A percentile compares a stretch with the other conserved stretches of the same genome.
Evolutionary conservation across 805 yeast genomes (phyloP).

Genomic region (Dipodascopsis uninucleata): DNA sequence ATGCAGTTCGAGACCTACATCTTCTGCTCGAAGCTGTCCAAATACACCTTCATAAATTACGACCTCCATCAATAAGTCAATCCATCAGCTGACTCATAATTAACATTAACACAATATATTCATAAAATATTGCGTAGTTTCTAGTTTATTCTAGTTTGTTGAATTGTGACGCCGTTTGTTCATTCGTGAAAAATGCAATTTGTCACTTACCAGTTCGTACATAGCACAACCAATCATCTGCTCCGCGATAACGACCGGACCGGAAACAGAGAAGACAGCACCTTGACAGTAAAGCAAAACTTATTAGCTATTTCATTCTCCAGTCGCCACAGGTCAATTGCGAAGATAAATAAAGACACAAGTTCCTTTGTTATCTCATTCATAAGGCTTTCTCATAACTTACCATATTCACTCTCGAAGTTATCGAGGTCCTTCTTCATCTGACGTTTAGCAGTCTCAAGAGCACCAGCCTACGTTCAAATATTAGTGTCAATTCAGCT

Average conservation of each 20-base stretch:
- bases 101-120: too few species aligned
- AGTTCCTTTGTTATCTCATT: neutral
- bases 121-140: too few species aligned
- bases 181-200: too few species aligned
- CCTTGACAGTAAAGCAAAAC: constrained; percentile 29
- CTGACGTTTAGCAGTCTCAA: constrained; percentile 95
- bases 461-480: constrained; percentile 75
- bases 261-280: constrained; percentile 85
- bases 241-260: constrained; percentile 97
- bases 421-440: constrained; percentile 78
- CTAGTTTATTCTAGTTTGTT: too few species aligned
- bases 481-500: constrained; percentile 3
- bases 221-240: constrained; percentile 99
- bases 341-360: neutral
- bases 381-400: neutral
- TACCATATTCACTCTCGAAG: constrained; percentile 75
- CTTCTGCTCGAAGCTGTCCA: too few species aligned
- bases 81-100: too few species aligned
- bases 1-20: too few species aligned
- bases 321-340: constrained; percentile 5
- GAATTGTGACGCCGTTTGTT: too few species aligned
- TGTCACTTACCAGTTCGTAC: constrained; percentile 86
- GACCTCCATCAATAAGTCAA: too few species aligned
- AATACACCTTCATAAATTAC: too few species aligned
- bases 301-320: too few species aligned